Conservation (phyloP, 2,329 filamentous ascomycete genomes). For the Keithomyces neogunnii region DNA sequence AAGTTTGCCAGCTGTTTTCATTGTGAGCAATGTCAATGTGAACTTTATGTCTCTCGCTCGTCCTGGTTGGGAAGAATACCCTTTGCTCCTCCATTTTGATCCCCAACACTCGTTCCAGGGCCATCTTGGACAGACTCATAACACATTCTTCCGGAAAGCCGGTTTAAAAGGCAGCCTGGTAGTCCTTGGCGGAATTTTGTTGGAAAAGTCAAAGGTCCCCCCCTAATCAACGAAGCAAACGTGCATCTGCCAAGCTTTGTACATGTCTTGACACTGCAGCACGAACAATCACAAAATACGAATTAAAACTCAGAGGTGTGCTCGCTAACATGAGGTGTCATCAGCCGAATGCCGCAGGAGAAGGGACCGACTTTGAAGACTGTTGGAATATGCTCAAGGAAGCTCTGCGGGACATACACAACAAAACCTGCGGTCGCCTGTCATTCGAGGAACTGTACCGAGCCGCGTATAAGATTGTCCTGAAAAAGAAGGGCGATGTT, state of each 20-base stretch:
- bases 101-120: too few species aligned
- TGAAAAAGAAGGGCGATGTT: slow-evolving; percentile 75
- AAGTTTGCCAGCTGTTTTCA: slow-evolving; percentile 16
- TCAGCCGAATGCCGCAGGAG: slow-evolving; percentile 32
- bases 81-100: too few species aligned
- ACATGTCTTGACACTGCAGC: too few species aligned
- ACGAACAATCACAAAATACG: too few species aligned
- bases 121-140: too few species aligned
- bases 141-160: too few species aligned
- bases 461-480: slow-evolving; percentile 85
- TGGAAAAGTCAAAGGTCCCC: too few species aligned
- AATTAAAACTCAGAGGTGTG: neutral
- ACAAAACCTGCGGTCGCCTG: slow-evolving; percentile 78
- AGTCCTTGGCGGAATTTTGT: too few species aligned
- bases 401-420: slow-evolving; percentile 82
- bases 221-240: neutral
- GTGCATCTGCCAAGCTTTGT: too few species aligned
- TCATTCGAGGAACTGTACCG: slow-evolving; percentile 96
- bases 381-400: slow-evolving; percentile 71
- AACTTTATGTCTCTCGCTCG: neutral
- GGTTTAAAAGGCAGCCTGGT: too few species aligned
- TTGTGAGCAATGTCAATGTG: neutral
- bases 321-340: slow-evolving; percentile 14
- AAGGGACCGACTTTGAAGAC: slow-evolving; percentile 71
- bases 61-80: too few species aligned